Evolutionary conservation across 2,329 filamentous ascomycete genomes (phyloP).

Genomic region (Trichoderma simmonsii): DNA sequence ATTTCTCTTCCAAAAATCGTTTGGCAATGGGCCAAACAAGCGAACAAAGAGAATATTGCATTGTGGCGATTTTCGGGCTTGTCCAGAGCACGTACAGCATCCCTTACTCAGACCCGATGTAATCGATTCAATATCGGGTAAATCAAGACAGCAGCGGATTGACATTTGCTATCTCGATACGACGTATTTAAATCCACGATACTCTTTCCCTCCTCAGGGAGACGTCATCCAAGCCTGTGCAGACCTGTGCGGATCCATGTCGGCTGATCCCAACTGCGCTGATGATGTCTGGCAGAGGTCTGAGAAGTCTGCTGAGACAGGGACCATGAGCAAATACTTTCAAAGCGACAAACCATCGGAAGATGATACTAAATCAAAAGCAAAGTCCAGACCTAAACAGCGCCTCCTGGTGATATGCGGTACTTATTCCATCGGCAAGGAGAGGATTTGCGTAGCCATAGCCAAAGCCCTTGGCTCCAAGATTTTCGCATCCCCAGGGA

Average conservation of each 20-base stretch:
- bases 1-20: conserved; percentile 82
- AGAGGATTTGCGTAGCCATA: conserved; percentile 90
- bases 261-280: conserved; percentile 56
- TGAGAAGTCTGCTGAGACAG: conserved; percentile 41
- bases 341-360: conserved; percentile 33
- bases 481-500: conserved; percentile 81
- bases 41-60: conserved; percentile 79
- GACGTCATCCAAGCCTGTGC: conserved; percentile 86
- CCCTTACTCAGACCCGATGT: conserved; percentile 75
- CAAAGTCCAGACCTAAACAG: conserved; percentile 35
- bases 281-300: conserved; percentile 47
- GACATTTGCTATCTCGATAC: conserved; percentile 97
- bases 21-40: conserved; percentile 57
- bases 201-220: conserved; percentile 85
- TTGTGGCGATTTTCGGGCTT: conserved; percentile 94
- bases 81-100: conserved; percentile 77
- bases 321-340: conserved; percentile 53
- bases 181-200: conserved; percentile 92
- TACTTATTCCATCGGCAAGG: conserved; percentile 97
- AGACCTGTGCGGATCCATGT: conserved; percentile 77
- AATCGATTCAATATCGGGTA: conserved; percentile 66
- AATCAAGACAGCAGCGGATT: conserved; percentile 76
- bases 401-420: conserved; percentile 88
- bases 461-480: conserved; percentile 81
- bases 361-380: conserved; percentile 30